These are phyloP conservation scores for Anthostomella pinea DNA, from an alignment of 2,329 filamentous ascomycete species.

Conservation along the genomic window DNA sequence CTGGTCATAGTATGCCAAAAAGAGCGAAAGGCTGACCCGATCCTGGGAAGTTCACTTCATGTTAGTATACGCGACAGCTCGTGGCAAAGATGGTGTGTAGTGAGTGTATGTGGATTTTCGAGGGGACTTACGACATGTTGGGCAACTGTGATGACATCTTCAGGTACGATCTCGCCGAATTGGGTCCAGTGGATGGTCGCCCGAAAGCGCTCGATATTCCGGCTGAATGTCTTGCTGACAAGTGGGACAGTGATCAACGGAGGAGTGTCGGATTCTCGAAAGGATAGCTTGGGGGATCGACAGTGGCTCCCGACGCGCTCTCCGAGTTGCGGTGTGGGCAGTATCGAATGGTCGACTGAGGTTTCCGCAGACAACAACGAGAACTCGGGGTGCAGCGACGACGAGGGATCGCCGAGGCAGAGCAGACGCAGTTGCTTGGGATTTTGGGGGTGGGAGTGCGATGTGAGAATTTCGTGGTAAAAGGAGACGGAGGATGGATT, in stretches of 20 bases:
- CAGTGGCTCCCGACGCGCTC: not conserved
- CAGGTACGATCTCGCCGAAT: not conserved
- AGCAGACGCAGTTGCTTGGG: no score
- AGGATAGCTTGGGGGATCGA: not conserved
- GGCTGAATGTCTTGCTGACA: not conserved
- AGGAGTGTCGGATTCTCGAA: not conserved
- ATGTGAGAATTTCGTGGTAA: constrained; percentile 8
- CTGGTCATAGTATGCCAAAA: constrained; percentile 93
- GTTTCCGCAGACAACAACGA: no score
- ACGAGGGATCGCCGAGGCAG: no score
- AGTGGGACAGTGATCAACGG: no score
- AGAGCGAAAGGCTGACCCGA: constrained; percentile 73
- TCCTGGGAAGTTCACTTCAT: constrained; percentile 38
- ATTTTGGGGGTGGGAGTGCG: constrained; percentile 5
- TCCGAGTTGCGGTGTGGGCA: not conserved
- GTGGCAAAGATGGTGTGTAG: no score
- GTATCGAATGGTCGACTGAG: not conserved
- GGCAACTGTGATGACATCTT: constrained; percentile 3
- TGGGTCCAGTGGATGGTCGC: not conserved
- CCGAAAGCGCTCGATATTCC: constrained; percentile 8
- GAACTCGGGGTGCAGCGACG: not conserved
- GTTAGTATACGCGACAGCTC: constrained; percentile 22
- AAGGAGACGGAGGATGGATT: constrained; percentile 16
- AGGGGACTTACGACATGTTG: constrained; percentile 28
- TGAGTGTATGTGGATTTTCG: no score